Evolutionary conservation across 1,284 basidiomycete genomes (phyloP), one percentile per base, ranked within the genome.

Genomic region (Ustilago crameri): DNA sequence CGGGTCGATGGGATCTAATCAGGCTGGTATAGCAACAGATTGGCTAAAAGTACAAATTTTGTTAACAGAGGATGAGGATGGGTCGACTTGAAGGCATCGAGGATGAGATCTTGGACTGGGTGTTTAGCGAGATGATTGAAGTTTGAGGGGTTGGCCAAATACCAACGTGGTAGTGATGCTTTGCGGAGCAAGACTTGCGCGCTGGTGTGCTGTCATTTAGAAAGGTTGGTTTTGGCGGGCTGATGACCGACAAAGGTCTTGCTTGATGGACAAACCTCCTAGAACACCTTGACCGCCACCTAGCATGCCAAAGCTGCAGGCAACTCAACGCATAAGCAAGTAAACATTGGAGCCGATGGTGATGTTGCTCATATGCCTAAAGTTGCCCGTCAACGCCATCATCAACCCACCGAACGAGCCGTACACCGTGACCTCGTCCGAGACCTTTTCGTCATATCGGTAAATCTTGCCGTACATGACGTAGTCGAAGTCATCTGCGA

Each of bases 401-500:
- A 98, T 87, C 26, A 98, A 87, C n/a, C 95, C 95, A 43, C 95
- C 95, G 74, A 96, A 98, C 4, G 93, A 97, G 46, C 91, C 91
- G 83, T 98, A 98, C 30, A 91, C 95, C 27, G 95, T 97, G 51
- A 94, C 92, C 76, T 89, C 88, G 75, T 93, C 92, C 40, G 89
- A 87, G 22, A 89, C 89, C 71, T 90, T 91, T 26, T 92, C 90
- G 83, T 98, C 95, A 83, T 96, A 97, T 83, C 95, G 93, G 87
- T 98, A 98, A 46, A 98, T 91, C 89, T 96, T 98, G 43, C 95
- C 95, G 83, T 93, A 94, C 95, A 98, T 97, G 72, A 98, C 95
- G 86, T 98, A 98, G 82, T 98, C 95, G 80, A 93, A 98, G 76
- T 98, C 95, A 65, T 94, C 92, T 69, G 97, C 95, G 30, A 98